A percentile compares a stretch with the other conserved stretches of the same genome.
phyloP scores from a whole-genome alignment of 1,284 basidiomycete genomes.

The Melampsora americana region DNA sequence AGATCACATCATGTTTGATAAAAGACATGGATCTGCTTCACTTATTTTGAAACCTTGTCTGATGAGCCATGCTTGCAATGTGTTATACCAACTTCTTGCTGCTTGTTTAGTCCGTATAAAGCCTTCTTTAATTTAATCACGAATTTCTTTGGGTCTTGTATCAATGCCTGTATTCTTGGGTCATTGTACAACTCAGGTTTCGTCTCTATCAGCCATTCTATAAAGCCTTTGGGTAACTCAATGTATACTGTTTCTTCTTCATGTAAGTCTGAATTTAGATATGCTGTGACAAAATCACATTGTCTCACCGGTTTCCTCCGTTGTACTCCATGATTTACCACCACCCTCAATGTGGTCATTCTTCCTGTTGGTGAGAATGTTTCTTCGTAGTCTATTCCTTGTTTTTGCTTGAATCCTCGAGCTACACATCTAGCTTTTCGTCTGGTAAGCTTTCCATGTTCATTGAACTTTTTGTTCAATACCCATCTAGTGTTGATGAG shows the following conservation, averaged over 20 bases:
- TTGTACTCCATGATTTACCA: slow-evolving; percentile 33
- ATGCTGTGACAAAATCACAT: slow-evolving; percentile 42
- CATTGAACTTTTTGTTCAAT: slow-evolving; percentile 25
- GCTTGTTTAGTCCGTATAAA: slow-evolving; percentile 43
- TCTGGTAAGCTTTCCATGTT: background rate
- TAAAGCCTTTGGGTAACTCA: slow-evolving; percentile 6
- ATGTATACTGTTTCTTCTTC: slow-evolving; percentile 8
- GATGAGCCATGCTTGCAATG: slow-evolving; percentile 23
- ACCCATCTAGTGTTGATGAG: slow-evolving; percentile 31
- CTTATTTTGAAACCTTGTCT: slow-evolving; percentile 33
- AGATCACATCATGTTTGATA: background rate
- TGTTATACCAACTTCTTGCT: slow-evolving; percentile 37
- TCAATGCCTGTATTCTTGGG: slow-evolving; percentile 1
- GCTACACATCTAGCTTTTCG: slow-evolving; percentile 45
- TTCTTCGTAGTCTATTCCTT: slow-evolving; percentile 43
- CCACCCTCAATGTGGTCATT: slow-evolving; percentile 14
- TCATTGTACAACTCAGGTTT: slow-evolving; percentile 22
- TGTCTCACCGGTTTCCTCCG: slow-evolving; percentile 27
- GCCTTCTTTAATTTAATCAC: slow-evolving; percentile 22
- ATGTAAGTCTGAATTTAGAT: slow-evolving; percentile 35
- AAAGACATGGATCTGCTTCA: slow-evolving; percentile 35
- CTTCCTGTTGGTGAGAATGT: slow-evolving; percentile 41
- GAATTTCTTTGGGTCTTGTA: slow-evolving; percentile 12
- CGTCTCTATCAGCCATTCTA: slow-evolving; percentile 23
- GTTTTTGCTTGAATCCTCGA: slow-evolving; percentile 42